Evolutionary conservation across 345 rosid species (phyloP), one percentile per base, ranked within the genome.

Genomic region (Eucalyptus marginata): DNA sequence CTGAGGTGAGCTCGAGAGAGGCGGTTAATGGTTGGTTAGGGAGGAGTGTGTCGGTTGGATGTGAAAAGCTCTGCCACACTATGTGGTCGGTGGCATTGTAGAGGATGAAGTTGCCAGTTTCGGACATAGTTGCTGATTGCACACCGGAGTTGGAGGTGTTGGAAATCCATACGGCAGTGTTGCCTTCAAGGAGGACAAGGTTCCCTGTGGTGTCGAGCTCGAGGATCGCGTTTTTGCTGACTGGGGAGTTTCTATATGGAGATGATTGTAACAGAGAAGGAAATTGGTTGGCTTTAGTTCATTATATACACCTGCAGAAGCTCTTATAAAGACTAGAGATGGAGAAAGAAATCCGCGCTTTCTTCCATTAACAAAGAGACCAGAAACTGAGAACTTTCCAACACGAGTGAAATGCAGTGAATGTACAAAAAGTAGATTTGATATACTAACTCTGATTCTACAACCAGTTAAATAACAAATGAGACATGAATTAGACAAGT

Each of bases 61-160:
- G 95, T 5, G 90, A 87, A 90, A 97, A 97, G 90, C 97, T 96
- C 87, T 97, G 95, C 99, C 99, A 97, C 5, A 91, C 92, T 64
- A 92, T 83, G 46, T 52, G 91, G 90, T 92, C 91, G 85, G 89
- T 86, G 33, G 90, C 16, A 62, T 93, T 90, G 87, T 89, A 91
- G 64, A 97, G 97, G 87, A 96, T 89, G 88, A 97, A 94, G 93
- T 96, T 97, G 87, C 99, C 99, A 52, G 98, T 93, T 89, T 97
- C 99, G 64, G 92, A 92, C 95, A 97, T 92, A 91, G 86, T 86
- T 8, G 96, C 99, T 20, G 91, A 88, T 50, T 91, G 88, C 3
- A 92, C 93, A n/a, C 94, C 95, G 33, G 88, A 90, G 84, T 93
- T 91, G 51, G 98, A 94, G 51, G 97, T 94, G 95, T 97, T 97